phyloP scores from a whole-genome alignment of 495 filamentous ascomycete species.

The Copromyces sp. region DNA sequence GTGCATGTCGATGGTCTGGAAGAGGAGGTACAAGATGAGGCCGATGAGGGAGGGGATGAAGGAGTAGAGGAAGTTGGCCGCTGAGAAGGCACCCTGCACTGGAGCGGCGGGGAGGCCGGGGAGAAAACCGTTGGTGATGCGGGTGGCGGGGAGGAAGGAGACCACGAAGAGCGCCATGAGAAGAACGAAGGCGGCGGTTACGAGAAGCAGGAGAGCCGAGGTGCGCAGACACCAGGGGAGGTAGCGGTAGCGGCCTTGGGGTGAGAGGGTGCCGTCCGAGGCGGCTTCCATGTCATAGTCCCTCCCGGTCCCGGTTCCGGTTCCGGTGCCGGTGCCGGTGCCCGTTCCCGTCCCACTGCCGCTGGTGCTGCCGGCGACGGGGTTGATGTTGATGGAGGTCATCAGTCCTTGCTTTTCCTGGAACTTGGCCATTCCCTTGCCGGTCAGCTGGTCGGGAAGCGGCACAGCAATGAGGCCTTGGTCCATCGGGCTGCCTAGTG shows the following conservation, averaged over 20 bases:
- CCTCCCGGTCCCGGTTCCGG: conserved; percentile 11
- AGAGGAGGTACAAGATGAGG: conserved; percentile 63
- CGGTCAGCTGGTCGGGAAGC: conserved; percentile 16
- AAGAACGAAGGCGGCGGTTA: conserved; percentile 50
- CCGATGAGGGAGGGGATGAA: conserved; percentile 73
- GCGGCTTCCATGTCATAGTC: conserved; percentile 15
- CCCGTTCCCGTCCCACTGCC: conserved; percentile 18
- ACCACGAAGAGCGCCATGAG: conserved; percentile 64
- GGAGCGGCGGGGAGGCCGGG: conserved; percentile 55
- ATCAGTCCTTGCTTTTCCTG: conserved; percentile 20
- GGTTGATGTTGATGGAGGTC: neutral
- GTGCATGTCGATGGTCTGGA: conserved; percentile 66
- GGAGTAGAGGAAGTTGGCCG: conserved; percentile 80
- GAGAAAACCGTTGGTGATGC: conserved; percentile 55
- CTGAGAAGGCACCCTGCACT: conserved; percentile 56
- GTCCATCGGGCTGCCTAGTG: conserved; percentile 29
- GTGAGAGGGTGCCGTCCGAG: conserved; percentile 32
- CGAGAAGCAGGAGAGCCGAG: conserved; percentile 51
- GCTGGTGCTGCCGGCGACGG: conserved; percentile 14
- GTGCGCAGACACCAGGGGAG: conserved; percentile 70
- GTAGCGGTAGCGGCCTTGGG: conserved; percentile 49
- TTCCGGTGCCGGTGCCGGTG: conserved; percentile 32
- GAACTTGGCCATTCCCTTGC: conserved; percentile 26
- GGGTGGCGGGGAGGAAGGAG: conserved; percentile 59
- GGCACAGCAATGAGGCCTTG: conserved; percentile 15